Evolutionary conservation across 2,329 filamentous ascomycete species (phyloP), one percentile per base, ranked within the genome.

Genomic region (Clarireedia monteithiana): DNA sequence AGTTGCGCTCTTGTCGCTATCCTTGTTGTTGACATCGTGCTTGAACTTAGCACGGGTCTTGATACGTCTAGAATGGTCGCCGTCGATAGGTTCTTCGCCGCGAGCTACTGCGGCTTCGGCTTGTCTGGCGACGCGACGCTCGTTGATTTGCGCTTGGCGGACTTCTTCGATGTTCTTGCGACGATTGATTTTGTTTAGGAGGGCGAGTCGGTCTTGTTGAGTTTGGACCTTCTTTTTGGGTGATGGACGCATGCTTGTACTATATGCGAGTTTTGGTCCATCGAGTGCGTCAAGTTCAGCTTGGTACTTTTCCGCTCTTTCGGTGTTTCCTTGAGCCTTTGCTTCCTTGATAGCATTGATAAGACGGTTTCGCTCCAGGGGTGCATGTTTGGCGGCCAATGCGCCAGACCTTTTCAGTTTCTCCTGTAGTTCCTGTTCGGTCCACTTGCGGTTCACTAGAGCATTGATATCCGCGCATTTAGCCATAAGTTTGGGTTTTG

Each of bases 71-170:
- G 79, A 81, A 47, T 75, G 73, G 63, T 85, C 83, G 48, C 81
- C 80, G 55, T 77, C 72, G 36, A 82, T 75, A 6, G 49, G 5
- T 2, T 88, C 85, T 2, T 88, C 85, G 55, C 84, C 84, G 40
- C 83, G 79, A 59, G 82, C 82, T 47, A 84, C 71, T 44, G 81
- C 82, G 56, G 77, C 78, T 62, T 83, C 83, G 46, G 77, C 78
- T 69, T 80, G 80, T 61, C 81, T 82, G 64, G 76, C 76, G 62
- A 78, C 79, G 50, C 81, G 80, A 64, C 85, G 81, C 73, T 99
- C 94, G 63, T 86, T 86, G 55, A 96, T 77, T 68, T 96, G 88
- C 0, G 91, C 92, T 70, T 89, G 88, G 58, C 92, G 89, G n/a
- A 97, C 88, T 48, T 88, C 85, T 68, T 96, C 89, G n/a, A 82